Evolutionary conservation across 202 grass and related monocot genomes (phyloP), one percentile per base, ranked within the genome.

Genomic region (Cymbopogon flexuosus): DNA sequence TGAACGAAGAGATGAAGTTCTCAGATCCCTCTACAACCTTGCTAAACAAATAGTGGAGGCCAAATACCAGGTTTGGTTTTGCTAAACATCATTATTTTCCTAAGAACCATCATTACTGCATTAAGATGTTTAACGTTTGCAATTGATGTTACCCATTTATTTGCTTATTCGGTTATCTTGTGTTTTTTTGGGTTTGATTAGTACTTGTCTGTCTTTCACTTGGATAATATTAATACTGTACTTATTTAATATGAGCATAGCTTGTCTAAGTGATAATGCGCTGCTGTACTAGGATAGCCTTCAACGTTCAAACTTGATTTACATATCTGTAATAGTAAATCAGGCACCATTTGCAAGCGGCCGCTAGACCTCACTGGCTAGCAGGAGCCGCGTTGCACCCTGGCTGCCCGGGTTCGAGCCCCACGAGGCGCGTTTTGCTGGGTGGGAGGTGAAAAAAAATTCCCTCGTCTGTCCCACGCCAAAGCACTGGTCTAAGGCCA

Each of bases 1-100:
- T 90, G 77, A 83, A 82, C 66, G 90, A 33, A 95, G 86, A 93
- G 92, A 99, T 85, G 84, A 91, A 80, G 92, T 95, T 87, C 88
- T 99, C 71, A 80, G 86, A 40, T 86, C 90, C 30, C 79, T 99
- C 60, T 93, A 99, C 86, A 87, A 91, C 36, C 81, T 93, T 80
- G 88, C 92, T 77, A 95, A 95, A 91, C 80, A 88, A 85, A 77
- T 99, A 78, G 75, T 85, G 73, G 88, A 95, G 81, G 73, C 77
- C 52, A 99, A 95, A 68, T 95, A 87, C 66, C 90, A 95, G 86
- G 96, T 99, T 78, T 73, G 41, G 24, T 91, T 81, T 73, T 66
- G 56, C 3, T 73, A 39, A 18, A 68, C 18, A 65, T 49, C 31
- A 40, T 57, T 46, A 13, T 79, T 59, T 87, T 27, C 46, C 70